phyloP scores from a whole-genome alignment of 1,284 basidiomycete genomes.

The Microbotryum violaceum region DNA sequence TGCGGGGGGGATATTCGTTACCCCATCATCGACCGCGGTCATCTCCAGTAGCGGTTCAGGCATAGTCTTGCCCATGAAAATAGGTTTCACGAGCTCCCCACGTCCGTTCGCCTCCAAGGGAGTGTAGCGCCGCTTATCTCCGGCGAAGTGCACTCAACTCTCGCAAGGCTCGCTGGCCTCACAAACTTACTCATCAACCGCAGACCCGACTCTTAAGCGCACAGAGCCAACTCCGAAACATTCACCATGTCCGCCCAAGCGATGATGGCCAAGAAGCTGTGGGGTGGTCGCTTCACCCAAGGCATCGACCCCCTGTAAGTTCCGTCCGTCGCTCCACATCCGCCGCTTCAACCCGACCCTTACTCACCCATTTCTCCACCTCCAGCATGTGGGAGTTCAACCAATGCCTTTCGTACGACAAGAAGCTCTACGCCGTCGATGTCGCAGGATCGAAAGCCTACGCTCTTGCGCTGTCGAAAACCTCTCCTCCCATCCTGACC shows the following conservation, averaged over 20 bases:
- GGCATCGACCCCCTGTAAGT: constrained; percentile 30
- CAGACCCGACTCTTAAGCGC: no score
- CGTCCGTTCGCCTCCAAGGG: no score
- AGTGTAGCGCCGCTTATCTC: no score
- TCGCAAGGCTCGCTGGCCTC: no score
- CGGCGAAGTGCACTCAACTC: no score
- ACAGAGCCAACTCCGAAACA: background rate
- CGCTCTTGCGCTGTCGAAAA: constrained; percentile 61
- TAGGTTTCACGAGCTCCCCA: no score
- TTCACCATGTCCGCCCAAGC: background rate
- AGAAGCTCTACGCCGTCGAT: constrained; percentile 85
- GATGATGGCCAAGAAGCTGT: constrained; percentile 25
- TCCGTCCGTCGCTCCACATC: background rate
- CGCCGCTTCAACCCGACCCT: background rate
- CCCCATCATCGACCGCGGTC: no score
- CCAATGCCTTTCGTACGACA: constrained; percentile 88
- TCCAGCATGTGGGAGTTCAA: constrained; percentile 89
- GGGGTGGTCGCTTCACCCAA: constrained; percentile 24
- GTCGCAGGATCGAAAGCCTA: constrained; percentile 93
- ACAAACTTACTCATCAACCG: no score
- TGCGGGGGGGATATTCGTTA: no score
- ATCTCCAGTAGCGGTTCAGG: no score
- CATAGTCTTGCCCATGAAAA: no score
- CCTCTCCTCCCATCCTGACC: constrained; percentile 31
- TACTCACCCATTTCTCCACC: no score